Conservation (phyloP, 1,284 basidiomycete genomes). For the Cryptococcus maquisensis region DNA sequence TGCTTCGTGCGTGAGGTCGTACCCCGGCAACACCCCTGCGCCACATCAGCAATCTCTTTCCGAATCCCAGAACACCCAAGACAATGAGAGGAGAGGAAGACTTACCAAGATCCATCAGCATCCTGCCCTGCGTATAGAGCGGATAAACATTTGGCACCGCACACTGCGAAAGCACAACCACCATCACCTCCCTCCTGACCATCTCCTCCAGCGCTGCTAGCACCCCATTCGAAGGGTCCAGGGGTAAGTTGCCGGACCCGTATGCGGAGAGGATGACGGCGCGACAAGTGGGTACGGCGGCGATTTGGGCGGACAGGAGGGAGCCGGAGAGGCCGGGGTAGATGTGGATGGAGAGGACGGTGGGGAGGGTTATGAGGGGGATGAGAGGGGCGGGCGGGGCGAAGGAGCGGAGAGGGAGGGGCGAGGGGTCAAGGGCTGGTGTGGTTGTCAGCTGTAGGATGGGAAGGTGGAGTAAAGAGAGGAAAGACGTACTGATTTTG, state of each 20-base stretch:
- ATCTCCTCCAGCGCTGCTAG: conserved; percentile 32
- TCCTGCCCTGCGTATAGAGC: conserved; percentile 42
- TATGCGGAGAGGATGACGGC: conserved; percentile 45
- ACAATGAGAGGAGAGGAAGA: not conserved
- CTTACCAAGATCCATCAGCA: conserved; percentile 33
- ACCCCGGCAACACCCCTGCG: conserved; percentile 39
- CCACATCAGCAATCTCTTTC: not conserved
- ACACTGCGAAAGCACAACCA: conserved; percentile 46
- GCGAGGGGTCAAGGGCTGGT: conserved; percentile 1
- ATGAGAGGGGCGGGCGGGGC: conserved; percentile 26
- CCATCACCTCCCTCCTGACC: conserved; percentile 40
- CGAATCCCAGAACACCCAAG: not conserved
- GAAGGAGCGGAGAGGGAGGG: conserved; percentile 12
- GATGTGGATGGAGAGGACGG: conserved; percentile 29
- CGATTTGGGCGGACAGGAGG: conserved; percentile 40
- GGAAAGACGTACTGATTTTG: conserved; percentile 38
- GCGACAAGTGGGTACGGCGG: conserved; percentile 37
- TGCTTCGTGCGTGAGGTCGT: conserved; percentile 47
- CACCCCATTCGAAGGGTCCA: conserved; percentile 34
- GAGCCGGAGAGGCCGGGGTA: conserved; percentile 41
- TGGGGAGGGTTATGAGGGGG: conserved; percentile 25
- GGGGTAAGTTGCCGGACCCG: conserved; percentile 41
- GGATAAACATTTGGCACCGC: conserved; percentile 44
- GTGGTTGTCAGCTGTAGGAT: not conserved
- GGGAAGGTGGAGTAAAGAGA: not conserved